Evolutionary conservation across 1,284 basidiomycete species (phyloP), one percentile per base, ranked within the genome.

Genomic region (Pulchroboletus neoregius): DNA sequence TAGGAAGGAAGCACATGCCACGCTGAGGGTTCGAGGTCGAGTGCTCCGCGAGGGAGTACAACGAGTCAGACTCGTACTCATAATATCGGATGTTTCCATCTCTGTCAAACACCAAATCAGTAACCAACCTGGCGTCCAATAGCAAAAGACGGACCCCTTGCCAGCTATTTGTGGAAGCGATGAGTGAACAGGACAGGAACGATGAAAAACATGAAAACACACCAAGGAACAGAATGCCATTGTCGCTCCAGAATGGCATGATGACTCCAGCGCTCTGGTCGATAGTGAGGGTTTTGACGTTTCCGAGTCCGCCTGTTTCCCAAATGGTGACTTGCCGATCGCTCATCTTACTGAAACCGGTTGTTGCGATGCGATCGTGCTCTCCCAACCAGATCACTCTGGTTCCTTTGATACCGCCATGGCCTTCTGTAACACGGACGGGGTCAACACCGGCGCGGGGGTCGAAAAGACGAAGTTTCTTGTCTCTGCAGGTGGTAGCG

Each of bases 171-270:
- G 18, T 20, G 4, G 33, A 51, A 12, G 48, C 31, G 10, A 30
- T 48, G 27, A 41, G 22, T 37, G 18, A 44, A 30, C 46, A 13
- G 10, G 43, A 26, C 11, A n/a, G n/a, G n/a, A 28, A 31, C 11
- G n/a, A 20, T 5, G 9, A n/a, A 15, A 36, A 39, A 45, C 8
- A 26, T 12, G 18, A 1, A 30, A 15, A 68, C 75, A 28, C 51
- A 84, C 83, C 93, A 51, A 98, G 78, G 81, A 97, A 97, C 50
- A 97, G 74, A 48, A 98, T 84, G 52, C 91, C 87, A 69, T 95
- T 96, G 57, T 97, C 94, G 39, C 82, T 84, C 84, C 91, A 99
- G 82, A 95, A 97, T 1, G 95, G 95, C 92, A 98, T 97, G 43
- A 96, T 69, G 32, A 97, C 91, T 40, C 95, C 94, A 20, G 91